Conservation (phyloP, 139 green algal species). For the Chlorokybus atmophyticus region DNA sequence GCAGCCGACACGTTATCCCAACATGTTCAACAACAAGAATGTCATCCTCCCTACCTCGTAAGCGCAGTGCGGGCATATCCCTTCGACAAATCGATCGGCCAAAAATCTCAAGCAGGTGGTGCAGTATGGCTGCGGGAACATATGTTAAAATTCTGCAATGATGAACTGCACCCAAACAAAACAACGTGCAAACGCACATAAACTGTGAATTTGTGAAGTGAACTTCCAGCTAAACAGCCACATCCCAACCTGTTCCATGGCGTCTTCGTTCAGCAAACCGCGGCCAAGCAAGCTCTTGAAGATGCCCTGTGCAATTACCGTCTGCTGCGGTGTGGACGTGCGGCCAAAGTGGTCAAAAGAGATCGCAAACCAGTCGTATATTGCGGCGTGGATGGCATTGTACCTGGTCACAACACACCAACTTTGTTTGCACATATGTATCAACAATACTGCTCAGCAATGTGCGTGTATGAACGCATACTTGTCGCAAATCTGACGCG, state of each 20-base stretch:
- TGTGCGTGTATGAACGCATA: too few relatives aligned
- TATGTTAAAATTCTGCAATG: too few relatives aligned
- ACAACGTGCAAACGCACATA: too few relatives aligned
- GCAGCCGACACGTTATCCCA: too few relatives aligned
- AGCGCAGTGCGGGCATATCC: conserved; percentile 92
- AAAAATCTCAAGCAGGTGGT: conserved; percentile 77
- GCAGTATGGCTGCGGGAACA: conserved; percentile 70
- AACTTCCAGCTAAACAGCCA: neutral
- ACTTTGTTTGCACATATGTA: too few relatives aligned
- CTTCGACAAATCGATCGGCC: conserved; percentile 82
- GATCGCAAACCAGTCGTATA: conserved; percentile 96
- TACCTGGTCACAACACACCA: conserved; percentile 52
- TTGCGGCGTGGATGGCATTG: conserved; percentile 76
- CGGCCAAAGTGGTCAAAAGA: conserved; percentile 87
- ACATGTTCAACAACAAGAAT: too few relatives aligned
- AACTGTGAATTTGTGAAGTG: too few relatives aligned
- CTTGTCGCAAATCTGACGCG: conserved; percentile 93
- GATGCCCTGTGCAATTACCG: conserved; percentile 45
- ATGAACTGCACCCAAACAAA: too few relatives aligned
- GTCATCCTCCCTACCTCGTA: too few relatives aligned
- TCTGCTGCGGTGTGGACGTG: conserved; percentile 69
- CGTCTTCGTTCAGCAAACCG: conserved; percentile 16
- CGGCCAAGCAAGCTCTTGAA: conserved; percentile 16
- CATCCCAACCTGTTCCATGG: conserved; percentile 24
- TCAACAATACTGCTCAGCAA: too few relatives aligned